Evolutionary conservation across 768 basidiomycete genomes (phyloP), one percentile per base, ranked within the genome.

Genomic region (Pleurotus eryngii): DNA sequence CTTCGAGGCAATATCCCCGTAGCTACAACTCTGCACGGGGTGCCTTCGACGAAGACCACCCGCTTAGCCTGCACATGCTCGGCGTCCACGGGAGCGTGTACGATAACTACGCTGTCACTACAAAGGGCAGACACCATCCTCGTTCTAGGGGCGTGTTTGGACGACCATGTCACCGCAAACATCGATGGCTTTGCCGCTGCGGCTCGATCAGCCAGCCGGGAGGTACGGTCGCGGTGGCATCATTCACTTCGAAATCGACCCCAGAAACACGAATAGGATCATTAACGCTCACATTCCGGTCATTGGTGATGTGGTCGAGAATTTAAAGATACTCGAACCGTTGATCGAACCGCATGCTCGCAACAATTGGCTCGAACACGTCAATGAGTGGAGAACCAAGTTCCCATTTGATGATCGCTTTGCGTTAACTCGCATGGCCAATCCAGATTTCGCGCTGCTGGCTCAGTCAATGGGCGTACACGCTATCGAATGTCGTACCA

Each of bases 201-300:
- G 9, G 96, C 97, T 1, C 80, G 80, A 49, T 87, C 87, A 5
- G 97, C 97, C 87, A 5, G 97, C 97, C 7, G 93, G 95, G 1
- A 75, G 81, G 0, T 80, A 87, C 62, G 92, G 95, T 45, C 83
- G 85, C 1, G 97, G 97, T 9, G 97, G 97, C 39, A 95, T 99
- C 76, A 97, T 99, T 68, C 97, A 98, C 76, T 98, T 99, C 67
- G 97, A 99, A 77, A 95, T 98, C 63, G 85, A 86, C 76, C 93
- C 97, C 47, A 98, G 98, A 81, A 98, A 98, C 74, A 82, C 98
- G 73, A 98, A 98, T 82, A 99, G 98, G 74, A 94, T 98, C 59
- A 84, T 98, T 51, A 86, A 98, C 53, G 95, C 97, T 20, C 85
- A 89, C 46, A 90, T 98, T 57, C 92, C 97, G 46, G 80, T 99